phyloP scores from a whole-genome alignment of 2,329 filamentous ascomycete species.

The Alternaria alternata region DNA sequence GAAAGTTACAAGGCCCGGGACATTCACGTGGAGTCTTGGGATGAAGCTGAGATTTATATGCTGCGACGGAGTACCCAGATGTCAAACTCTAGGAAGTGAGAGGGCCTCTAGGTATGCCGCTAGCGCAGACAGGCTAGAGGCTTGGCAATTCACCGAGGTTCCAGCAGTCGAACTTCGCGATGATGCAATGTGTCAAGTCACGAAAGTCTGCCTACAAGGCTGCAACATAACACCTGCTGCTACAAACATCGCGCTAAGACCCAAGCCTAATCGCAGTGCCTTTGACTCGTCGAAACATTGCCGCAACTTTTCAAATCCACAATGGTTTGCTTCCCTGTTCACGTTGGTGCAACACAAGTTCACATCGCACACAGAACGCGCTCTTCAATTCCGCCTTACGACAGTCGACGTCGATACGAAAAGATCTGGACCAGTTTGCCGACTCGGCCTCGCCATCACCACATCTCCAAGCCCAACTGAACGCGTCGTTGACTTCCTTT shows the following conservation, averaged over 20 bases:
- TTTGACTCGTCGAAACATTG: neutral
- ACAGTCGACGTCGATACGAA: conserved; percentile 81
- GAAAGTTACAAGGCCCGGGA: neutral
- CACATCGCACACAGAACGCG: conserved; percentile 67
- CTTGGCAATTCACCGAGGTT: conserved; percentile 24
- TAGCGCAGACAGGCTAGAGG: neutral
- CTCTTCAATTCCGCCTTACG: conserved; percentile 86
- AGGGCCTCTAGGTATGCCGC: neutral
- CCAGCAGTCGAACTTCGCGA: conserved; percentile 19
- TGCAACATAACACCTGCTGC: neutral
- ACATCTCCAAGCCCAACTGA: conserved; percentile 64
- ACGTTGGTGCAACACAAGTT: conserved; percentile 7
- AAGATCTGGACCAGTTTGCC: conserved; percentile 76
- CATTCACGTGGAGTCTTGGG: neutral
- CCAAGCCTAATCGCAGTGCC: too few relatives aligned
- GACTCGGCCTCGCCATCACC: conserved; percentile 66
- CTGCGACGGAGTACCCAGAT: neutral
- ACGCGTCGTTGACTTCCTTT: conserved; percentile 74
- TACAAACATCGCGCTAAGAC: neutral
- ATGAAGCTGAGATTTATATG: neutral
- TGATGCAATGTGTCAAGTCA: conserved; percentile 47
- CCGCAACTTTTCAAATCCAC: neutral
- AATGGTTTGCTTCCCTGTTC: conserved; percentile 30
- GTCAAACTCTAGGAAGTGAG: neutral
- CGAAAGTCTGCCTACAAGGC: conserved; percentile 22